Evolutionary conservation across 371 early-diverging fungal genomes (phyloP), one percentile per base, ranked within the genome.

Genomic region (Chytridium lagenaria): DNA sequence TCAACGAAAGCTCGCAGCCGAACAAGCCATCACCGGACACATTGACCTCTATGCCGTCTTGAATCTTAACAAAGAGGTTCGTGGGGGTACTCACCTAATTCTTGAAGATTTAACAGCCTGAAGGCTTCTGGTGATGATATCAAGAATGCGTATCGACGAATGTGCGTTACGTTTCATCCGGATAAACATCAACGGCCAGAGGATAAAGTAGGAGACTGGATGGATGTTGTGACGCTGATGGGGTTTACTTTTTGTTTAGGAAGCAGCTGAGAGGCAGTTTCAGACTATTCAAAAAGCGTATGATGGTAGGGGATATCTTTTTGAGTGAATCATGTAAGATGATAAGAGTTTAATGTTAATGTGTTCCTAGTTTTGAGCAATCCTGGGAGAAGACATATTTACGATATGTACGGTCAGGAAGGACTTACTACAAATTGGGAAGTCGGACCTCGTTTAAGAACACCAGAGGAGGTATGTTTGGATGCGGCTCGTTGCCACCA

Each of bases 381-480:
- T 81, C 88, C 92, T 1, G 87, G 86, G 26, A 89, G 89, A 68
- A 88, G 98, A 59, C 88, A 90, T 12, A 89, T 94, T 37, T 99
- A 99, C 78, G 98, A 99, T 79, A 88, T 86, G 28, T 95, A 95
- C 67, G 98, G 98, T 15, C 92, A 91, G 70, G 89, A 94, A 70
- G 98, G 94, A 16, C 74, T 96, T 16, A 84, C 82, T 33, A 86
- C 88, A 31, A 85, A 74, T 7, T 91, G 90, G 92, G 94, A 93
- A 37, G 83, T 97, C 2, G 92, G 94, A 26, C 88, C 87, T 33
- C 85, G 88, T 57, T 83, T 89, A 59, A 92, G 93, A 73, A 89
- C 96, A 23, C 86, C 91, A 36, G 92, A 94, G 72, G 94, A 96
- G 85, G 93, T 92, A 81, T 36, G 77, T 23, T 16, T 23, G 30